Percentiles rank a stretch among this genome's conserved stretches.
These are phyloP conservation scores for Bipolaris cookei DNA, from an alignment of 2,329 filamentous ascomycete species.

Conservation along the genomic window DNA sequence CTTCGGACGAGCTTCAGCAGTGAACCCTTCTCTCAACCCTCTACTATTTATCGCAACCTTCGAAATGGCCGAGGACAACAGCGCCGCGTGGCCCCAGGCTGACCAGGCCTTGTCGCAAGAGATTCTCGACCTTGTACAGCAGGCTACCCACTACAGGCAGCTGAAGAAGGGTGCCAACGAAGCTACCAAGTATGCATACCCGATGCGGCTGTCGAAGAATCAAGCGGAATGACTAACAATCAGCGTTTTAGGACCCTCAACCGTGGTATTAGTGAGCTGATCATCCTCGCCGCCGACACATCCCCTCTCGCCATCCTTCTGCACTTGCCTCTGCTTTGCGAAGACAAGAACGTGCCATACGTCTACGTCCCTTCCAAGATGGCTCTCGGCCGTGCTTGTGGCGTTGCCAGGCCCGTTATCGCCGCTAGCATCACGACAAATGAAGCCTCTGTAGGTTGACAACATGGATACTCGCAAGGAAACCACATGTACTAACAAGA, in stretches of 20 bases:
- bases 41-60: conserved; percentile 1
- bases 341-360: conserved; percentile 76
- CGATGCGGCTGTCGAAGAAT: not conserved
- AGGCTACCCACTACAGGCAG: conserved; percentile 29
- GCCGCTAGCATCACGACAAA: conserved; percentile 81
- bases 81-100: conserved; percentile 29
- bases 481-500: not conserved
- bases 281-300: conserved; percentile 83
- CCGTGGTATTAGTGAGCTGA: conserved; percentile 86
- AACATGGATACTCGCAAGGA: not conserved
- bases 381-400: conserved; percentile 73
- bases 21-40: conserved; percentile 33
- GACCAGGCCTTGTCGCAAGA: conserved; percentile 58
- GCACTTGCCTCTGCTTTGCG: conserved; percentile 80
- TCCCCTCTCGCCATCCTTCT: conserved; percentile 76
- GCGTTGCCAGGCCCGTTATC: conserved; percentile 88
- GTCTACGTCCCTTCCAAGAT: conserved; percentile 76
- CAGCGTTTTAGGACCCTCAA: conserved; percentile 68
- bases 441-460: conserved; percentile 40
- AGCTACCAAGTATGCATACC: conserved; percentile 65
- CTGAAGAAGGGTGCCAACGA: conserved; percentile 60
- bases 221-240: not conserved
- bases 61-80: conserved; percentile 41
- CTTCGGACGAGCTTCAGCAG: conserved; percentile 45
- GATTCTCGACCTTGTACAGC: conserved; percentile 45